A percentile compares a stretch with the other conserved stretches of the same genome.
These are phyloP conservation scores for Xylaria sp. DNA, from an alignment of 2,329 filamentous ascomycete species.

Conservation along the genomic window DNA sequence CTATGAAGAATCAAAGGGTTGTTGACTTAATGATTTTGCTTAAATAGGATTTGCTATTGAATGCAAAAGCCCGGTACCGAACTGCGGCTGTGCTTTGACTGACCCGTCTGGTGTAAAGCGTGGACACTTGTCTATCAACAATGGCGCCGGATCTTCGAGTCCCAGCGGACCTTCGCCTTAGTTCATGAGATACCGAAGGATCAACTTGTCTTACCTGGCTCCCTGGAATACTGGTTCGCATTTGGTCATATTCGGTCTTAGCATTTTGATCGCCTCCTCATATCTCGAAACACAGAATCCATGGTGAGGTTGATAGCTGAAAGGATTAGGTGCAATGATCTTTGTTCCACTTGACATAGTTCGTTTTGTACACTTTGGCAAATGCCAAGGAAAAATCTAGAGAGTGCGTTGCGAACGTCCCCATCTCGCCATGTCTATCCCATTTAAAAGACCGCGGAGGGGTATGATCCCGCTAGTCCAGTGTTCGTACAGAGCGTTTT, in stretches of 20 bases:
- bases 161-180: neutral
- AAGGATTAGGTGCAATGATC: slow-evolving; percentile 34
- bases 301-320: slow-evolving; percentile 16
- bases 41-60: slow-evolving; percentile 9
- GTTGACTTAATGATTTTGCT: slow-evolving; percentile 8
- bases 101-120: slow-evolving; percentile 27
- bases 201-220: slow-evolving; percentile 22
- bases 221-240: slow-evolving; percentile 4
- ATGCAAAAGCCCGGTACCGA: slow-evolving; percentile 12
- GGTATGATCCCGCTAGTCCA: slow-evolving; percentile 42
- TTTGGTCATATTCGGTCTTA: slow-evolving; percentile 16
- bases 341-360: slow-evolving; percentile 45
- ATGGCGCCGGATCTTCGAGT: slow-evolving; percentile 9
- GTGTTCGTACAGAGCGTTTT: slow-evolving; percentile 55
- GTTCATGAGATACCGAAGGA: neutral
- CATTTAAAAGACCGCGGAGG: slow-evolving; percentile 35
- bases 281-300: slow-evolving; percentile 25
- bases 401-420: slow-evolving; percentile 45
- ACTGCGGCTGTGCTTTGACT: slow-evolving; percentile 26
- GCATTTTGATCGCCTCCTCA: slow-evolving; percentile 10
- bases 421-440: slow-evolving; percentile 48
- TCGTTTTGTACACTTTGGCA: slow-evolving; percentile 49
- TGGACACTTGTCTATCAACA: slow-evolving; percentile 12
- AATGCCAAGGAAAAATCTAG: slow-evolving; percentile 47
- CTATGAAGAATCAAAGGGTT: neutral